These are phyloP conservation scores for Arthrinium phaeospermum DNA, from an alignment of 2,329 filamentous ascomycete genomes.

Conservation along the genomic window DNA sequence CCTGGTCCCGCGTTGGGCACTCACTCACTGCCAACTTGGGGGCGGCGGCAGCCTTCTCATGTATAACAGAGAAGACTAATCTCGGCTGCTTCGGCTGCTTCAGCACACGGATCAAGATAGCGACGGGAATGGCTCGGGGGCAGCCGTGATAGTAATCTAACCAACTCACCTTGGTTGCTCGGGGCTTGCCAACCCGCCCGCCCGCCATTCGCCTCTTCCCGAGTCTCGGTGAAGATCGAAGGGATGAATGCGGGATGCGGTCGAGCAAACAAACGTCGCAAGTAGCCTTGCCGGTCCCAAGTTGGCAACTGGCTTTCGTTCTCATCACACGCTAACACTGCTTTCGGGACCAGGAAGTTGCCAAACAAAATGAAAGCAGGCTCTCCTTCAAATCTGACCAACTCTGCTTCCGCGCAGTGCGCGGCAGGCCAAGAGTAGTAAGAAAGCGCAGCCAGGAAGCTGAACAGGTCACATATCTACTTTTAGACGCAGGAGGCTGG, in stretches of 20 bases:
- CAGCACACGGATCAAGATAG: background rate
- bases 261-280: background rate
- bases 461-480: background rate
- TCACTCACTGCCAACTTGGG: background rate
- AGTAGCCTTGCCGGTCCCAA: background rate
- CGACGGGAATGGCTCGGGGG: background rate
- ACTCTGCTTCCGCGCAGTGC: background rate
- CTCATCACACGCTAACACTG: background rate
- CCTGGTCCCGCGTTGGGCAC: background rate
- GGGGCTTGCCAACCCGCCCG: background rate
- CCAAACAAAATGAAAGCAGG: background rate
- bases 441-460: background rate
- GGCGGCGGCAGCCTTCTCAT: background rate
- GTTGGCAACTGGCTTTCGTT: background rate
- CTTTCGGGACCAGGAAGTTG: background rate
- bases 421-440: background rate
- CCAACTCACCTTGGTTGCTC: background rate
- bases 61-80: conserved; percentile 4
- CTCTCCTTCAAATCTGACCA: background rate
- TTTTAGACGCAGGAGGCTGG: conserved; percentile 3
- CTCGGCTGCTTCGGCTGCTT: background rate
- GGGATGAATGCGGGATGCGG: background rate
- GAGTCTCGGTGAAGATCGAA: background rate
- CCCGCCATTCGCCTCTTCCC: background rate
- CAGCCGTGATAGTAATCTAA: background rate